A percentile compares a stretch with the other conserved stretches of the same genome.
Evolutionary conservation across 495 filamentous ascomycete genomes (phyloP).

Genomic region (Penicillium pulvis): DNA sequence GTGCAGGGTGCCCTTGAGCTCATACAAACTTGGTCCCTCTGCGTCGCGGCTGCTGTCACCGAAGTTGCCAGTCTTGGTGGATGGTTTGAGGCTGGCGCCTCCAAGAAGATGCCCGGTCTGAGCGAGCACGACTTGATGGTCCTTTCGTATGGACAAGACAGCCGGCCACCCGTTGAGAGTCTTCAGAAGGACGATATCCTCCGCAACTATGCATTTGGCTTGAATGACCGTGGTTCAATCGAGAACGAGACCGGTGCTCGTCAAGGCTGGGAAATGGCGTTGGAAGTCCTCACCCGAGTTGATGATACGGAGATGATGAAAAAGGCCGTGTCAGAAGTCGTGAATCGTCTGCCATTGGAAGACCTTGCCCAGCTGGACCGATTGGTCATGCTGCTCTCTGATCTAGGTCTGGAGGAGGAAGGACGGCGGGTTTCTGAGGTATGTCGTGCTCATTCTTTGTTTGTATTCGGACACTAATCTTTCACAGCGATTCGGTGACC

Average conservation of each 20-base stretch:
- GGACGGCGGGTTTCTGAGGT: slow-evolving; percentile 77
- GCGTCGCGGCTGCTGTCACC: slow-evolving; percentile 71
- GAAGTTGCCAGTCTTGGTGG: slow-evolving; percentile 74
- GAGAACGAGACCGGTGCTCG: slow-evolving; percentile 42
- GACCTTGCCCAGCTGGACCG: slow-evolving; percentile 70
- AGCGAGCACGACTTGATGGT: slow-evolving; percentile 64
- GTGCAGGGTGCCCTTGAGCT: slow-evolving; percentile 71
- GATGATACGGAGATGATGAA: slow-evolving; percentile 65
- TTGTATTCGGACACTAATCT: slow-evolving; percentile 6
- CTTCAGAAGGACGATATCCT: slow-evolving; percentile 69
- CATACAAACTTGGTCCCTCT: slow-evolving; percentile 74
- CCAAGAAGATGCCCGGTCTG: slow-evolving; percentile 42
- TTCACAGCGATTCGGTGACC: slow-evolving; percentile 72
- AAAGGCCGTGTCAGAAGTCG: slow-evolving; percentile 65
- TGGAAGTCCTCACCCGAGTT: slow-evolving; percentile 74
- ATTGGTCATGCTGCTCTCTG: slow-evolving; percentile 68
- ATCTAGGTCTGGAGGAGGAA: slow-evolving; percentile 68
- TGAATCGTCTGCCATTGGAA: slow-evolving; percentile 63
- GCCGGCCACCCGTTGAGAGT: slow-evolving; percentile 13
- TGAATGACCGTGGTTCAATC: slow-evolving; percentile 49
- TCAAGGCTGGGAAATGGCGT: slow-evolving; percentile 84
- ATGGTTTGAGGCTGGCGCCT: slow-evolving; percentile 59
- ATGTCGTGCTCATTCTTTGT: slow-evolving; percentile 28
- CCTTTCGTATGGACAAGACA: slow-evolving; percentile 53
- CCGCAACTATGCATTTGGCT: slow-evolving; percentile 64